Evolutionary conservation across 2,329 filamentous ascomycete genomes (phyloP).

Genomic region (Cytospora piceae): DNA sequence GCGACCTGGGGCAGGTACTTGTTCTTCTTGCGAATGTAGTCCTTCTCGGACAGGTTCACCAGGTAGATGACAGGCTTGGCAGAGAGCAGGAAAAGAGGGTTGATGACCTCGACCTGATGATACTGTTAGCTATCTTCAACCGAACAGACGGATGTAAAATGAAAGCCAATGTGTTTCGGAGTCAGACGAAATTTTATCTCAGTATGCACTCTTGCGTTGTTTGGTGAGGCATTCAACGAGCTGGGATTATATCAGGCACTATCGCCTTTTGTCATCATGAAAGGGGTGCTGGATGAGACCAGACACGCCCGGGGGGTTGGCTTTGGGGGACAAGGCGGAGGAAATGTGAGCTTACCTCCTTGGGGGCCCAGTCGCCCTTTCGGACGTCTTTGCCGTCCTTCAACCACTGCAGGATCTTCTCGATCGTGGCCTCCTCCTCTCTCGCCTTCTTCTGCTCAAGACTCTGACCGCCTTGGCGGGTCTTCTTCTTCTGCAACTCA

Average conservation of each 20-base stretch:
- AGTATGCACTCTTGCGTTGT: slow-evolving; percentile 77
- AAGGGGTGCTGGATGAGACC: slow-evolving; percentile 35
- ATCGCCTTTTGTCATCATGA: slow-evolving; percentile 98
- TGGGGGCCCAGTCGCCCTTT: slow-evolving; percentile 85
- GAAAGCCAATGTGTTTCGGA: slow-evolving; percentile 28
- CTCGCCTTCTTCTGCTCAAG: slow-evolving; percentile 97
- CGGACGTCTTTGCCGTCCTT: slow-evolving; percentile 91
- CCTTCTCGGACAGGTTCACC: slow-evolving; percentile 94
- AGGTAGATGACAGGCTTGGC: slow-evolving; percentile 98
- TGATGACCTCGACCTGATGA: slow-evolving; percentile 90
- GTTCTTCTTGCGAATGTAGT: slow-evolving; percentile 99
- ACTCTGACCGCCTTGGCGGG: slow-evolving; percentile 88
- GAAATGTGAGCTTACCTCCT: slow-evolving; percentile 75
- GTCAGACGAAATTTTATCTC: slow-evolving; percentile 86
- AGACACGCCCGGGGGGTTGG: slow-evolving; percentile 32
- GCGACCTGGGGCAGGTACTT: slow-evolving; percentile 94
- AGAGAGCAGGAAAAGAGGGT: slow-evolving; percentile 90
- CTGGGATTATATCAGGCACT: slow-evolving; percentile 97
- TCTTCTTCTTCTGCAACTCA: slow-evolving; percentile 92
- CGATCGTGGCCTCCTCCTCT: slow-evolving; percentile 90
- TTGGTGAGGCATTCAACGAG: slow-evolving; percentile 91
- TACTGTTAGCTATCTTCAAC: slow-evolving; percentile 37
- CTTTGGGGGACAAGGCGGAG: slow-evolving; percentile 27
- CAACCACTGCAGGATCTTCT: slow-evolving; percentile 83
- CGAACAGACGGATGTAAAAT: slow-evolving; percentile 9